Percentiles rank a stretch among this genome's conserved stretches.
phyloP scores from a whole-genome alignment of 441 rosid genomes.

The Cnidoscolus chayamansa region DNA sequence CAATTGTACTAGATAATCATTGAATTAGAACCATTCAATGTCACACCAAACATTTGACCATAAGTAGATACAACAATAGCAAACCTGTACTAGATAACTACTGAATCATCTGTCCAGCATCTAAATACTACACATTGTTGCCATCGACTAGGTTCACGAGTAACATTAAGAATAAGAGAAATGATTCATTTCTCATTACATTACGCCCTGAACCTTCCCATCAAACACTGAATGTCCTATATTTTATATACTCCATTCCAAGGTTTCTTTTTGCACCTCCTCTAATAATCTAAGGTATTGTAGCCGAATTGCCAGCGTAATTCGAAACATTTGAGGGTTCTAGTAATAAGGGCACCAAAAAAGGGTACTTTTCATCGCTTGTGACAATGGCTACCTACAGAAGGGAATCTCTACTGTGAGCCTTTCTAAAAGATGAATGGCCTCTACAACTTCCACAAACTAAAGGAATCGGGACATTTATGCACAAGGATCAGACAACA shows the following conservation, averaged over 20 bases:
- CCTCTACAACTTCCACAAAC: constrained; percentile 22
- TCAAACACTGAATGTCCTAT: neutral
- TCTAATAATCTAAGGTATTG: neutral
- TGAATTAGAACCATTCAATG: constrained; percentile 2
- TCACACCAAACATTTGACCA: constrained; percentile 6
- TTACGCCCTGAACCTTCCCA: neutral
- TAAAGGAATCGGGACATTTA: constrained; percentile 7
- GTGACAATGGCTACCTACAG: neutral
- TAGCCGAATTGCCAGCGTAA: neutral
- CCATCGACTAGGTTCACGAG: neutral
- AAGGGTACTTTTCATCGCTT: neutral
- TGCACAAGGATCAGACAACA: constrained; percentile 21
- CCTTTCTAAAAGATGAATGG: constrained; percentile 28
- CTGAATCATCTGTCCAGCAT: neutral
- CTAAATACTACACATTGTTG: neutral
- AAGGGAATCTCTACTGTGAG: neutral
- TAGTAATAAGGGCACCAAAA: neutral
- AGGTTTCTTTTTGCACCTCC: neutral
- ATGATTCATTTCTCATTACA: neutral
- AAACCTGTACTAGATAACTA: neutral
- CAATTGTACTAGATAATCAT: neutral
- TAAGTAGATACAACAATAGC: neutral
- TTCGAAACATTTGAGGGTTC: neutral
- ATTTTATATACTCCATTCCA: neutral
- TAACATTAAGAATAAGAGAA: neutral